Percentiles rank a stretch among this genome's conserved stretches.
Evolutionary conservation across 345 rosid species (phyloP).

Genomic region (Populus davidiana): DNA sequence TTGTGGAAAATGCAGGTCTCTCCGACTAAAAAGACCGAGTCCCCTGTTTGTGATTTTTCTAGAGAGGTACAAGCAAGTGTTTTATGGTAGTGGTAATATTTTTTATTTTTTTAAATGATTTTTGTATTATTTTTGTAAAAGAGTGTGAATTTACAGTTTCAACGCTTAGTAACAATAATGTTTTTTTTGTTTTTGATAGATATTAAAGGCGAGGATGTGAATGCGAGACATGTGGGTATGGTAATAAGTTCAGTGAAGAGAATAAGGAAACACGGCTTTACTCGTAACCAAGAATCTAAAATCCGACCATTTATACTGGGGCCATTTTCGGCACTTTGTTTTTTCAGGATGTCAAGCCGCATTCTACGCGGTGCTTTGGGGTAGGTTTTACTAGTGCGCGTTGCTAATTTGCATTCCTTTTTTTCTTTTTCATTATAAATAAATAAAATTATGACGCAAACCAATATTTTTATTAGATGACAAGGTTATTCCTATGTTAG

Average conservation of each 20-base stretch:
- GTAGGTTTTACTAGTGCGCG: too few species aligned
- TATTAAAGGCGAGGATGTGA: neutral
- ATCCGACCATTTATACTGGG: too few species aligned
- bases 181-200: too few species aligned
- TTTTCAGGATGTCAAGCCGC: neutral
- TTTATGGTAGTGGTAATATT: too few species aligned
- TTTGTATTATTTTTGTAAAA: neutral
- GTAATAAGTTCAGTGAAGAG: neutral
- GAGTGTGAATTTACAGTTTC: neutral
- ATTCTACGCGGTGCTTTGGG: neutral
- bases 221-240: neutral
- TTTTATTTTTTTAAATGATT: too few species aligned
- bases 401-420: neutral
- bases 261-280: neutral
- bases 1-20: neutral
- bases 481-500: too few species aligned
- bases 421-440: too few species aligned
- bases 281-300: too few species aligned
- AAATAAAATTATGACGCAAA: too few species aligned
- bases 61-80: neutral
- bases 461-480: too few species aligned
- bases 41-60: neutral
- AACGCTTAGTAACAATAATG: neutral
- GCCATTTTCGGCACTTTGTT: neutral
- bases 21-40: neutral